Evolutionary conservation across 192 early-diverging fungal species (phyloP).

Genomic region (Coemansia sp.): DNA sequence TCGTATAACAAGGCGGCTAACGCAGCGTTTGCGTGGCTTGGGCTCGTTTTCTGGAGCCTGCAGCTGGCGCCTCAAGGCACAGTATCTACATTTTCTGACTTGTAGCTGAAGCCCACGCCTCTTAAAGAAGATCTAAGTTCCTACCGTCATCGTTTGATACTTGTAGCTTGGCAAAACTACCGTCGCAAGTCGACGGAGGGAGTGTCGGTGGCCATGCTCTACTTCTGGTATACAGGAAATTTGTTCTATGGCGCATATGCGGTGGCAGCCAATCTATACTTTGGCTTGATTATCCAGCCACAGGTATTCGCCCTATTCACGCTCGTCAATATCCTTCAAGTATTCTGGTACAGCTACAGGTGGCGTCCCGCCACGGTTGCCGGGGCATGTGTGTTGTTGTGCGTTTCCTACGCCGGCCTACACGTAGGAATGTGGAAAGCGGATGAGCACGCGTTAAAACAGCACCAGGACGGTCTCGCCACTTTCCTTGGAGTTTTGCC

Average conservation of each 20-base stretch:
- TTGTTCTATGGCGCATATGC: slow-evolving; percentile 50
- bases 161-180: slow-evolving; percentile 54
- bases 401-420: slow-evolving; percentile 27
- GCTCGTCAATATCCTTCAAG: slow-evolving; percentile 44
- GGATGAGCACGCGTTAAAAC: slow-evolving; percentile 19
- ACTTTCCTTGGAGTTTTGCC: slow-evolving; percentile 47
- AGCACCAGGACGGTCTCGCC: slow-evolving; percentile 15
- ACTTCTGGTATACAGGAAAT: slow-evolving; percentile 44
- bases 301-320: slow-evolving; percentile 51
- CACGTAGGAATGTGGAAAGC: slow-evolving; percentile 51
- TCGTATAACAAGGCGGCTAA: slow-evolving; percentile 47
- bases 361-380: slow-evolving; percentile 4
- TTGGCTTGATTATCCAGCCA: slow-evolving; percentile 50
- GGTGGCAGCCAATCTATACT: slow-evolving; percentile 29
- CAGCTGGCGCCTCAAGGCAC: slow-evolving; percentile 55
- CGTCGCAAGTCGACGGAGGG: slow-evolving; percentile 50
- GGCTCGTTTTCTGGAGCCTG: slow-evolving; percentile 51
- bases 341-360: slow-evolving; percentile 46
- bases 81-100: slow-evolving; percentile 15
- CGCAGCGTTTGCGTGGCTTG: slow-evolving; percentile 45
- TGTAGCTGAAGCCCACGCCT: not conserved
- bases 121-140: slow-evolving; percentile 21
- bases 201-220: slow-evolving; percentile 46
- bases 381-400: slow-evolving; percentile 15
- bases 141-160: not conserved